phyloP scores from a whole-genome alignment of 345 rosid species.

The Ailanthus altissimus region DNA sequence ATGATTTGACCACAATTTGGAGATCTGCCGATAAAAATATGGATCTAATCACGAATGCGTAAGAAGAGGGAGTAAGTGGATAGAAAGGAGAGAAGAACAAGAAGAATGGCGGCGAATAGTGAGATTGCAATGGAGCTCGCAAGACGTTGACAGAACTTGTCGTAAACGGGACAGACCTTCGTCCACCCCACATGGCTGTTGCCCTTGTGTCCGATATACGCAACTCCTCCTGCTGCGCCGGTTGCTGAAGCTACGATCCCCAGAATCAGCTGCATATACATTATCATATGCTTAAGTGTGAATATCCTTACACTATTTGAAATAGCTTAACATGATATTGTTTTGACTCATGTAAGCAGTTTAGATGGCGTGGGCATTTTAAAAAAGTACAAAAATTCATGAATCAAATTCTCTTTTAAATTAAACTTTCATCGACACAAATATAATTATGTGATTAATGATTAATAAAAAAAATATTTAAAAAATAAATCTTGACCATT shows the following conservation, averaged over 20 bases:
- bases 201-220: slow-evolving; percentile 62
- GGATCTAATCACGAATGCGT: slow-evolving; percentile 33
- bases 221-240: slow-evolving; percentile 77
- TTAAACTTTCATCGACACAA: too few relatives aligned
- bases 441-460: too few relatives aligned
- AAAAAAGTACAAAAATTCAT: too few relatives aligned
- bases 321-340: too few relatives aligned
- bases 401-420: too few relatives aligned
- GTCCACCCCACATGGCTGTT: slow-evolving; percentile 51
- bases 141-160: slow-evolving; percentile 59
- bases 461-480: too few relatives aligned
- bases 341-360: too few relatives aligned
- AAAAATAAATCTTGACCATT: too few relatives aligned
- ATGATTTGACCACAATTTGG: background rate
- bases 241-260: slow-evolving; percentile 78
- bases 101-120: slow-evolving; percentile 55
- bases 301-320: too few relatives aligned
- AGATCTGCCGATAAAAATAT: background rate
- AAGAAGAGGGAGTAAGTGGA: slow-evolving; percentile 46
- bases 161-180: slow-evolving; percentile 55
- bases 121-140: slow-evolving; percentile 52
- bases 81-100: slow-evolving; percentile 47
- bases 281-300: too few relatives aligned
- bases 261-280: slow-evolving; percentile 50
- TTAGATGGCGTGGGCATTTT: too few relatives aligned